Base-by-base conservation (phyloP, 192 early-diverging fungal genomes). In the Ambispora gerdemannii region DNA sequence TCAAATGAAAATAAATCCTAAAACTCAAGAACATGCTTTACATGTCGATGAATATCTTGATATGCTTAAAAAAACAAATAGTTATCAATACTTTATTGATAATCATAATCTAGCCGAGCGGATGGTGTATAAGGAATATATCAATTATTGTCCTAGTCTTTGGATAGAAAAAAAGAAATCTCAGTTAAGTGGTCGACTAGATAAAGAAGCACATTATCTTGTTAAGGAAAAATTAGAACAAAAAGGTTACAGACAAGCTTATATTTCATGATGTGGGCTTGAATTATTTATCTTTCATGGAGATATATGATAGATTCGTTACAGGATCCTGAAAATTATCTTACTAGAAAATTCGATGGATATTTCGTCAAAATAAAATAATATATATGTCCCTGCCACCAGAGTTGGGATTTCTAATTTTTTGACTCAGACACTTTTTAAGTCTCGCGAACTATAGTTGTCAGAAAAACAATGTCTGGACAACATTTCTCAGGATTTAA, bases 281-380 rank as follows among this genome's bases (percentile, higher is more conserved):
- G n/a, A n/a, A n/a, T n/a, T n/a, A n/a, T n/a, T n/a, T 59, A 59
- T 59, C 56, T 59, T 33, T 32, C 31, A 31, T 59, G 56, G 56
- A 59, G 24, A 59, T 59, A 59, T 31, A 59, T 59, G 56, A 59
- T 31, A 59, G 56, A 33, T 32, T 59, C 56, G 24, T 59, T 59
- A 59, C 56, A 31, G 56, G 56, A 59, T 59, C 56, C 56, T 59
- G 31, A 59, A 59, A 31, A 59, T 59, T 59, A 59, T 59, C 56
- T 59, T 59, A 52, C 55, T 71, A 19, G 70, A 71, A 2, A n/a
- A n/a, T n/a, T n/a, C n/a, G n/a, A n/a, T n/a, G n/a, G n/a, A n/a
- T n/a, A n/a, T n/a, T n/a, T n/a, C n/a, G n/a, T n/a, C n/a, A n/a
- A n/a, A n/a, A n/a, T n/a, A n/a, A n/a, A n/a, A n/a, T n/a, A n/a